Evolutionary conservation across 2,329 filamentous ascomycete genomes (phyloP).

Genomic region (Chrysoporthe austroafricana): DNA sequence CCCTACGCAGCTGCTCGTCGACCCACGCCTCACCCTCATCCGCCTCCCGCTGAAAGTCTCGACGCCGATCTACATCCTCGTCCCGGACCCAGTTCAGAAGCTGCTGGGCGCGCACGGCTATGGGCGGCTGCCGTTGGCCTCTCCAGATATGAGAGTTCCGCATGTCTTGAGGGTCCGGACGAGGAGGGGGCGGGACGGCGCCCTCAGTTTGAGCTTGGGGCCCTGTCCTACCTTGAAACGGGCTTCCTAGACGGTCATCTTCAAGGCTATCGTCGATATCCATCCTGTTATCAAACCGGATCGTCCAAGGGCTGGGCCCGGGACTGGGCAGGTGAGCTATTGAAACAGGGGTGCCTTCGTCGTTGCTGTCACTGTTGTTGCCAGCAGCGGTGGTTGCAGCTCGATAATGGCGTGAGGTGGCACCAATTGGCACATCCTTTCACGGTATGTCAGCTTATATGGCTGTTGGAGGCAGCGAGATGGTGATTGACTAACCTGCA

Average conservation of each 20-base stretch:
- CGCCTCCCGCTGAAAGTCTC: conserved; percentile 44
- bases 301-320: background rate
- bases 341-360: background rate
- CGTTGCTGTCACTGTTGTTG: background rate
- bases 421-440: background rate
- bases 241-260: background rate
- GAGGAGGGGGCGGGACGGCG: background rate
- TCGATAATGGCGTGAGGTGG: background rate
- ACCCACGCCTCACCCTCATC: conserved; percentile 46
- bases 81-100: conserved; percentile 52
- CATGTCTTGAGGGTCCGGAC: conserved; percentile 5
- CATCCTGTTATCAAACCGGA: background rate
- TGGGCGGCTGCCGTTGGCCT: conserved; percentile 38
- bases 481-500: background rate
- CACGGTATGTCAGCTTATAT: background rate
- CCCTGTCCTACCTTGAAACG: background rate
- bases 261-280: background rate
- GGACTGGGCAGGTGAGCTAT: background rate
- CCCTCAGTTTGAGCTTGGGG: background rate
- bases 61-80: conserved; percentile 49
- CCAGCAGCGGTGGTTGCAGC: background rate
- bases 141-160: conserved; percentile 16
- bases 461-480: background rate
- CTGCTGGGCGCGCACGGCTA: conserved; percentile 38
- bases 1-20: conserved; percentile 37